phyloP scores from a whole-genome alignment of 108 stramenopile genomes.

The Cyclostephanos tholiformis region DNA sequence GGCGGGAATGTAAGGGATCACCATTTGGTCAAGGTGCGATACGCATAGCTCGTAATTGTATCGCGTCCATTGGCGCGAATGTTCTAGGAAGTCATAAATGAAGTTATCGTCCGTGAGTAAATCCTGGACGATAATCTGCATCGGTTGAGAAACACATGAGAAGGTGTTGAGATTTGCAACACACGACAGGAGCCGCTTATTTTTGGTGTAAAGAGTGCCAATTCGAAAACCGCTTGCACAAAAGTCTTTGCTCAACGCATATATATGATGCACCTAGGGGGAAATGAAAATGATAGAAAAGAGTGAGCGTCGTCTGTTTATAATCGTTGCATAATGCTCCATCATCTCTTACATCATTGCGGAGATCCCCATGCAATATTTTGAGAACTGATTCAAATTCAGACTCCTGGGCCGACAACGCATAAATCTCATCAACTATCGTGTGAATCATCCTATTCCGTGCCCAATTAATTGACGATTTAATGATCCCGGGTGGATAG shows the following conservation, averaged over 20 bases:
- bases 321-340: background rate
- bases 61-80: constrained; percentile 53
- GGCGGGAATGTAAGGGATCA: constrained; percentile 74
- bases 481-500: constrained; percentile 62
- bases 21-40: constrained; percentile 76
- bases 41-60: constrained; percentile 66
- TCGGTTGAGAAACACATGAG: constrained; percentile 71
- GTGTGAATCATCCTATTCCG: constrained; percentile 71
- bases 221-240: constrained; percentile 86
- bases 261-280: constrained; percentile 72
- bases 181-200: constrained; percentile 57
- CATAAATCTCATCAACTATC: constrained; percentile 91
- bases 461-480: constrained; percentile 70
- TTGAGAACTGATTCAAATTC: constrained; percentile 70
- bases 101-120: constrained; percentile 81
- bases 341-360: constrained; percentile 50
- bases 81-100: constrained; percentile 72
- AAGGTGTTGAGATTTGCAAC: constrained; percentile 81
- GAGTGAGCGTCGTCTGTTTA: background rate
- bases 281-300: background rate
- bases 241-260: constrained; percentile 94
- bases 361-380: constrained; percentile 71
- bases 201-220: constrained; percentile 86
- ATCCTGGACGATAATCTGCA: constrained; percentile 82
- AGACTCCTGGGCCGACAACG: constrained; percentile 59